Percentiles rank a stretch among this genome's conserved stretches.
phyloP scores from a whole-genome alignment of 495 filamentous ascomycete species.

The Aspergillus leporis region DNA sequence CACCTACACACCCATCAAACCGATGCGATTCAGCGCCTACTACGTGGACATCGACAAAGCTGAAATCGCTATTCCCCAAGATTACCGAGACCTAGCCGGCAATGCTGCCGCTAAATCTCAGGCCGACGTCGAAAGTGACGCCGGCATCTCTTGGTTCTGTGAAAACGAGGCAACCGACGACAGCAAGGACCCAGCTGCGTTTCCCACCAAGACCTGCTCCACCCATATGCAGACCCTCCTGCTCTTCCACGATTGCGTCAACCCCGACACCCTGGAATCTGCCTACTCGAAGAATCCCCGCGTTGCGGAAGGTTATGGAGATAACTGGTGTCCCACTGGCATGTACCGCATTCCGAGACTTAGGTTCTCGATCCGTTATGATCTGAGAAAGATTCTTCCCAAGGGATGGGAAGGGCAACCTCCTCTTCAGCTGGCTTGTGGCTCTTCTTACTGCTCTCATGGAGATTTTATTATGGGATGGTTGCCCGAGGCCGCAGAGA shows the following conservation, averaged over 20 bases:
- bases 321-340: conserved; percentile 18
- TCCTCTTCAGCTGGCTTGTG: conserved; percentile 21
- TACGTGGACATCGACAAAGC: conserved; percentile 18
- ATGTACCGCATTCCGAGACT: conserved; percentile 21
- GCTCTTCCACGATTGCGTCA: conserved; percentile 23
- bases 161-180: conserved; percentile 14
- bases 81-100: conserved; percentile 17
- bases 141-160: conserved; percentile 20
- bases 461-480: conserved; percentile 28
- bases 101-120: conserved; percentile 19
- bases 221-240: conserved; percentile 23
- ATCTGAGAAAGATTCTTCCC: conserved; percentile 15
- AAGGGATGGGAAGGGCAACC: conserved; percentile 20
- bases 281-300: conserved; percentile 22
- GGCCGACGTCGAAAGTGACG: conserved; percentile 9
- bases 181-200: conserved; percentile 14
- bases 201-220: conserved; percentile 22
- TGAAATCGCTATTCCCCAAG: conserved; percentile 23
- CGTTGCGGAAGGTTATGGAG: conserved; percentile 7
- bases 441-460: conserved; percentile 19
- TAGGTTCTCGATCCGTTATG: conserved; percentile 26
- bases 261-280: conserved; percentile 19
- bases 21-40: conserved; percentile 25
- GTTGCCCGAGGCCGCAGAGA: conserved; percentile 22
- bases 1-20: conserved; percentile 13